Evolutionary conservation across 2,329 filamentous ascomycete species (phyloP), one percentile per base, ranked within the genome.

Genomic region (Coniochaeta hoffmannii): DNA sequence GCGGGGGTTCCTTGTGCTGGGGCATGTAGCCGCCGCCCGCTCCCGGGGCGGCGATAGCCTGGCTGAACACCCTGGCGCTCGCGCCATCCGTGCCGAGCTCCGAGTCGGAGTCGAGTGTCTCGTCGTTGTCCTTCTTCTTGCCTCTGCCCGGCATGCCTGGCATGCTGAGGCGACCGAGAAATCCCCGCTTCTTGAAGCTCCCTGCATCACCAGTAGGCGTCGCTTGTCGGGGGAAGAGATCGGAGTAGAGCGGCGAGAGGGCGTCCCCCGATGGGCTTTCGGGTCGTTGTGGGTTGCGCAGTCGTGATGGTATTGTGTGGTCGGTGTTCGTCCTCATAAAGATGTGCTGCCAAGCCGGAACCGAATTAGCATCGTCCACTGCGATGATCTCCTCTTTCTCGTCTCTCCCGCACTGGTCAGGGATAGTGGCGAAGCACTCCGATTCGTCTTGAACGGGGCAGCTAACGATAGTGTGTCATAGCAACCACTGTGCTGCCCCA

Each of bases 1-100:
- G 85, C 2, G 92, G 90, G 3, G 93, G 92, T 55, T 92, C 89
- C 61, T 94, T 94, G 66, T 95, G 87, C 59, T 87, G 84, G 8
- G 94, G 93, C 55, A 90, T 90, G 69, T 87, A 97, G 57, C 90
- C 87, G 54, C 73, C 75, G 55, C 74, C 79, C 26, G 82, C 81
- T 53, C 61, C 44, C 2, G 61, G 57, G 31, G 83, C 88, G 65
- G 89, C 80, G 53, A 87, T 82, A 57, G 90, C 87, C 35, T 65
- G 61, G 53, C 88, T 88, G 69, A 96, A 93, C 57, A 92, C 85
- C 63, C 88, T 83, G 32, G 90, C 89, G 70, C 95, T 87, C 74
- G 87, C 88, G 54, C 90, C 90, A 68, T 95, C 89, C 60, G 82
- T 81, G 53, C 85, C 86, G 50, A 84, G 69, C 63, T 92, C 89